Conservation (phyloP, 768 basidiomycete species). For the Auriculariales sp. region DNA sequence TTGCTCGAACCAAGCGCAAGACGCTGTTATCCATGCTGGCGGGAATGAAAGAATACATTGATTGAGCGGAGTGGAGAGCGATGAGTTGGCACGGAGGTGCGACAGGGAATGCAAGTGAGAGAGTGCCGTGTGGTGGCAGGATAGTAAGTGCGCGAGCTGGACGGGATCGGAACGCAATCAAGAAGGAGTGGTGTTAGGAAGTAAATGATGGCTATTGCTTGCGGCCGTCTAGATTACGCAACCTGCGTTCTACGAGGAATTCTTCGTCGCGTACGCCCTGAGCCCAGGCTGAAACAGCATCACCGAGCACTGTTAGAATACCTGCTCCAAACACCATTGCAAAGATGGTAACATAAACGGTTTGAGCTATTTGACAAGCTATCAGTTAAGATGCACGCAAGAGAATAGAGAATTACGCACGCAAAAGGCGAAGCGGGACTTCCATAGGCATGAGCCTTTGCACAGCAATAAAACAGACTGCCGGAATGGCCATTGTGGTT, state of each 20-base stretch:
- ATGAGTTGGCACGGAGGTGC: too few species aligned
- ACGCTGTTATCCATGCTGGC: too few species aligned
- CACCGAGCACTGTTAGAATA: slow-evolving; percentile 28
- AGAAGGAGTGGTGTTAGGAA: background rate
- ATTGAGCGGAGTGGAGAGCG: too few species aligned
- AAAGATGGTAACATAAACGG: slow-evolving; percentile 66
- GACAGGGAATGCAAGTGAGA: too few species aligned
- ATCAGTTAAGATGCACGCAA: background rate
- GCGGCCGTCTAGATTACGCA: slow-evolving; percentile 49
- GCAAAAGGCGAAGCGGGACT: slow-evolving; percentile 39
- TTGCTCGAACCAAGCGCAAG: too few species aligned
- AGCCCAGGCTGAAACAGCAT: slow-evolving; percentile 48
- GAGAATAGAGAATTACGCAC: slow-evolving; percentile 30
- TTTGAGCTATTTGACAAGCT: slow-evolving; percentile 36
- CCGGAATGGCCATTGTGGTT: slow-evolving; percentile 53
- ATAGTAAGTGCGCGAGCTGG: too few species aligned
- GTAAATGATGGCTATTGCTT: background rate
- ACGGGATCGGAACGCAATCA: too few species aligned
- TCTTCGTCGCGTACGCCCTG: slow-evolving; percentile 75
- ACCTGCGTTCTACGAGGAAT: slow-evolving; percentile 73
- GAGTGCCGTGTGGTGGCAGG: too few species aligned
- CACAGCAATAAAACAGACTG: slow-evolving; percentile 25
- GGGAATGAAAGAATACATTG: too few species aligned
- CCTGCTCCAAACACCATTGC: slow-evolving; percentile 38
- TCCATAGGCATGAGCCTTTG: slow-evolving; percentile 20